Evolutionary conservation across 192 early-diverging fungal genomes (phyloP).

Genomic region (Entophlyctis luteolus): DNA sequence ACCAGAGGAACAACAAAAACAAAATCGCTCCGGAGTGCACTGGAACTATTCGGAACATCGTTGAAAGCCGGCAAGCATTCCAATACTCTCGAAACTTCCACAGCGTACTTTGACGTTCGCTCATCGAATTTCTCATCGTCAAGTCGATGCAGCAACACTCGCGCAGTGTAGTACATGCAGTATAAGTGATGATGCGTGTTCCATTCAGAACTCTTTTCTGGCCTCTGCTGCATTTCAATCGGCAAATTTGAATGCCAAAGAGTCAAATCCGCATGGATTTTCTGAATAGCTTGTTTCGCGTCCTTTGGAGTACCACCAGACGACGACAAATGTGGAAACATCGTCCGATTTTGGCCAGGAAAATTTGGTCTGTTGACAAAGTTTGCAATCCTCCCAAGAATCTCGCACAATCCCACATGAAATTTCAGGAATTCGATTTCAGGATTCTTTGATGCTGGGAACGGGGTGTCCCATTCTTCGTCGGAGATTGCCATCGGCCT

Average conservation of each 20-base stretch:
- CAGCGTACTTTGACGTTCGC: slow-evolving; percentile 24
- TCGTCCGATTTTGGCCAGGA: slow-evolving; percentile 3
- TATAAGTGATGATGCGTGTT: slow-evolving; percentile 44
- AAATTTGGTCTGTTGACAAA: slow-evolving; percentile 40
- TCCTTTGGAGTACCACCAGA: neutral
- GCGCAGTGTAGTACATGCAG: slow-evolving; percentile 43
- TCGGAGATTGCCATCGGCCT: slow-evolving; percentile 49
- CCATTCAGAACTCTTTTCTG: slow-evolving; percentile 28
- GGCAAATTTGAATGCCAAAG: slow-evolving; percentile 35
- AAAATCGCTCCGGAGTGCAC: slow-evolving; percentile 9
- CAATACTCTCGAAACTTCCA: slow-evolving; percentile 31
- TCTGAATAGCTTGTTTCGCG: slow-evolving; percentile 20
- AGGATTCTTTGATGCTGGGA: slow-evolving; percentile 27
- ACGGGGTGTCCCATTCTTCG: slow-evolving; percentile 52
- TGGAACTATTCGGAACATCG: neutral
- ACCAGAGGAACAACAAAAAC: slow-evolving; percentile 48
- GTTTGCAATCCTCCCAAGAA: slow-evolving; percentile 46
- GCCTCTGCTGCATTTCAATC: slow-evolving; percentile 18
- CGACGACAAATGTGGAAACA: neutral
- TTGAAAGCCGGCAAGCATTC: slow-evolving; percentile 30
- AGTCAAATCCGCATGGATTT: slow-evolving; percentile 30
- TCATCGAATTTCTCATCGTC: slow-evolving; percentile 32
- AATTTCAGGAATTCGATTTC: slow-evolving; percentile 31
- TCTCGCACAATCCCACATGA: slow-evolving; percentile 47
- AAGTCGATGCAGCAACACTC: slow-evolving; percentile 39